phyloP scores from a whole-genome alignment of 2,329 filamentous ascomycete genomes.

The Xylariaceae sp. region DNA sequence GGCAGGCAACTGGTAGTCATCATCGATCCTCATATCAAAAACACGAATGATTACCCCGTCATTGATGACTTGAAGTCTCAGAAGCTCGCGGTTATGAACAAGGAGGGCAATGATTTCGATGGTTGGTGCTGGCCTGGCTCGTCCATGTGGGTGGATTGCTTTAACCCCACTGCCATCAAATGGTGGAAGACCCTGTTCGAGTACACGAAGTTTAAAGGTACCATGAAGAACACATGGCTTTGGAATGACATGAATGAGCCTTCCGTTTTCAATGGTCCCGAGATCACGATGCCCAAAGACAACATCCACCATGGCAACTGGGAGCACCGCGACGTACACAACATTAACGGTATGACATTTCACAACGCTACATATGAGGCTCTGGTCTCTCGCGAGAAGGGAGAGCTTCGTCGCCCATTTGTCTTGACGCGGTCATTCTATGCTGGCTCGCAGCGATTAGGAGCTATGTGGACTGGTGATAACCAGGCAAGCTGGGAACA shows the following conservation, averaged over 20 bases:
- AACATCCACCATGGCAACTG: conserved; percentile 87
- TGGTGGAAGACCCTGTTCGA: conserved; percentile 93
- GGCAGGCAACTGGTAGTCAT: conserved; percentile 90
- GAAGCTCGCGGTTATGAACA: conserved; percentile 81
- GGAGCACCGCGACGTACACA: conserved; percentile 97
- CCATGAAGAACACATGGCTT: conserved; percentile 80
- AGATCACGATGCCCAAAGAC: conserved; percentile 98
- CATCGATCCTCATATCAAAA: conserved; percentile 98
- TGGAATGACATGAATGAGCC: conserved; percentile 99
- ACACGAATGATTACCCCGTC: conserved; percentile 71
- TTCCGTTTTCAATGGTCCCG: conserved; percentile 96
- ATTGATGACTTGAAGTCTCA: conserved; percentile 80
- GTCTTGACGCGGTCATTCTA: conserved; percentile 91
- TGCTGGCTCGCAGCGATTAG: conserved; percentile 81
- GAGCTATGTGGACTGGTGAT: conserved; percentile 98
- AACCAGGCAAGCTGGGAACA: conserved; percentile 94
- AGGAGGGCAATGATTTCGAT: conserved; percentile 83
- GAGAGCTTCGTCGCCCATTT: conserved; percentile 81
- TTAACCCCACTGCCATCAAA: conserved; percentile 83
- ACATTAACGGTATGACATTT: conserved; percentile 91
- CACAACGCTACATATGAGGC: conserved; percentile 91
- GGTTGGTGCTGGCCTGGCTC: conserved; percentile 99
- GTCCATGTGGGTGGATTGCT: conserved; percentile 93
- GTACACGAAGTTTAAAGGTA: conserved; percentile 83
- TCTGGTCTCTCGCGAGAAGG: conserved; percentile 78